Conservation (phyloP, 208 protist genomes). For the Leptomonas pyrrhocoris region DNA sequence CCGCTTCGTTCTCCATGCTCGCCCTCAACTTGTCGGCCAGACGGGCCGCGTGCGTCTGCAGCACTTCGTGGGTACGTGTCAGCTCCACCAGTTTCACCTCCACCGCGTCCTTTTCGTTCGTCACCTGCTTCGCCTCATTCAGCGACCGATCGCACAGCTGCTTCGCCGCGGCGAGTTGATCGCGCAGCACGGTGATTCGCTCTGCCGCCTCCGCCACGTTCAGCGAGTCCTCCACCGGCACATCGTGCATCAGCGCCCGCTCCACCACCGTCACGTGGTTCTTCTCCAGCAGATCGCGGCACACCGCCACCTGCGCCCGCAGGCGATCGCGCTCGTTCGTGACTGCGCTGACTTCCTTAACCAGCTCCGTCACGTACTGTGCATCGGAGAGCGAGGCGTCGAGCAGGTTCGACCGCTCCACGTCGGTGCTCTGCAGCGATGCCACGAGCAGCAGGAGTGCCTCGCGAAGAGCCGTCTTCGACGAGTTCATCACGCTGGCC, state of each 20-base stretch:
- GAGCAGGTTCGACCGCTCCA: slow-evolving; percentile 51
- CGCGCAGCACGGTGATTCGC: slow-evolving; percentile 59
- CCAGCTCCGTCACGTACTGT: slow-evolving; percentile 53
- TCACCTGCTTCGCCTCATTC: slow-evolving; percentile 24
- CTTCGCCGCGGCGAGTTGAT: slow-evolving; percentile 50
- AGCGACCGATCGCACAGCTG: slow-evolving; percentile 40
- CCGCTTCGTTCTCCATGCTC: slow-evolving; percentile 44
- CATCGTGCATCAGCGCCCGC: slow-evolving; percentile 71
- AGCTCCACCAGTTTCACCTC: slow-evolving; percentile 29
- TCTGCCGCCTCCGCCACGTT: slow-evolving; percentile 73
- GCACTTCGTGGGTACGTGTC: slow-evolving; percentile 24
- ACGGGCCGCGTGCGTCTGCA: slow-evolving; percentile 47
- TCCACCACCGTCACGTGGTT: slow-evolving; percentile 77
- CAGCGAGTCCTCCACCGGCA: slow-evolving; percentile 65
- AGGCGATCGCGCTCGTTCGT: slow-evolving; percentile 53
- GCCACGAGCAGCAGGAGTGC: slow-evolving; percentile 27
- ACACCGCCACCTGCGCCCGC: slow-evolving; percentile 39
- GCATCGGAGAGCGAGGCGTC: slow-evolving; percentile 71
- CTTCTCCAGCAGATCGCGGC: slow-evolving; percentile 69
- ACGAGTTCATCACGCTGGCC: slow-evolving; percentile 11
- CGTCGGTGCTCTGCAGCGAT: slow-evolving; percentile 51
- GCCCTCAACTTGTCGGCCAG: slow-evolving; percentile 42
- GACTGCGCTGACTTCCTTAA: slow-evolving; percentile 41
- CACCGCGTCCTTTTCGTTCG: slow-evolving; percentile 26
- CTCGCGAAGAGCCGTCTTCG: slow-evolving; percentile 31